Percentiles rank a stretch among this genome's conserved stretches.
phyloP scores from a whole-genome alignment of 2,329 filamentous ascomycete species.

The Nakataea oryzae region DNA sequence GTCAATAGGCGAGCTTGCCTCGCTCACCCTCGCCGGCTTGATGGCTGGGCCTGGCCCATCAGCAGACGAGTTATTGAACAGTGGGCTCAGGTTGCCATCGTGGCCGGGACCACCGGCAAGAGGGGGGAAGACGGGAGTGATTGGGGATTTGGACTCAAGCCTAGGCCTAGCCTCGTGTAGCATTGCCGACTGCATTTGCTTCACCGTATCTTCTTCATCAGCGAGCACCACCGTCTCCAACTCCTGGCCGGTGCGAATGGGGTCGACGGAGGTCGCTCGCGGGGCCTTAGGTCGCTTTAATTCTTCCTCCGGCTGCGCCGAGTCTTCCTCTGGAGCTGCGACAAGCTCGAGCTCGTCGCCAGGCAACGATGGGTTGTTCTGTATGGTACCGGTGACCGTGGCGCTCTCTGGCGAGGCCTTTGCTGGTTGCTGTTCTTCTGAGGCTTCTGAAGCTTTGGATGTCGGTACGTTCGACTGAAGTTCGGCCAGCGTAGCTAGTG shows the following conservation, averaged over 20 bases:
- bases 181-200: slow-evolving; percentile 74
- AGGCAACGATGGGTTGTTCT: background rate
- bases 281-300: background rate
- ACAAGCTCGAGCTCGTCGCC: background rate
- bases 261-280: slow-evolving; percentile 27
- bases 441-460: background rate
- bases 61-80: background rate
- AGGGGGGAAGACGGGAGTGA: slow-evolving; percentile 48
- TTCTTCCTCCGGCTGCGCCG: background rate
- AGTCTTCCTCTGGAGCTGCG: background rate
- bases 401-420: background rate
- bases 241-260: slow-evolving; percentile 36
- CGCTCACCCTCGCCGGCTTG: slow-evolving; percentile 8
- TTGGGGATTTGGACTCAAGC: slow-evolving; percentile 72
- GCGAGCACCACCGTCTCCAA: slow-evolving; percentile 28
- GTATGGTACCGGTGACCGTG: background rate
- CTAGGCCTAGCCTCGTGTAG: slow-evolving; percentile 77
- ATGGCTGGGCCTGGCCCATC: slow-evolving; percentile 4
- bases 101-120: background rate
- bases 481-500: background rate
- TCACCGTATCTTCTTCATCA: slow-evolving; percentile 75
- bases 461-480: background rate
- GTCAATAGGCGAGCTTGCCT: slow-evolving; percentile 12
- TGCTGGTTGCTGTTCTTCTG: background rate
- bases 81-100: background rate